These are phyloP conservation scores for Gloeopeniophorella convolvens DNA, from an alignment of 768 basidiomycete genomes.

Conservation along the genomic window DNA sequence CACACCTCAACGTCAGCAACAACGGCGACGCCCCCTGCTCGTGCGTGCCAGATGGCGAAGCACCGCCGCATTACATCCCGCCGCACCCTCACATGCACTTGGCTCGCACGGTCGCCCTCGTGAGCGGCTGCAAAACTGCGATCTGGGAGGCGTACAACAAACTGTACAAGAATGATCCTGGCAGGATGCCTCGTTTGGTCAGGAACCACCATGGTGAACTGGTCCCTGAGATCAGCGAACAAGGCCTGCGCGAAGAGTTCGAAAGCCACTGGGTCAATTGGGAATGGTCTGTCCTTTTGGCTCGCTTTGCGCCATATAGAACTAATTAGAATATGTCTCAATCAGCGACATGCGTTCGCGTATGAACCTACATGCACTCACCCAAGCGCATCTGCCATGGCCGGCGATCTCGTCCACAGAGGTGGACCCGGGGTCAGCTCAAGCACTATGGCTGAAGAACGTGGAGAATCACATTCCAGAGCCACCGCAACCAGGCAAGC, in stretches of 20 bases:
- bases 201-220: conserved; percentile 15
- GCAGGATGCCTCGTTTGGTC: conserved; percentile 32
- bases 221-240: conserved; percentile 13
- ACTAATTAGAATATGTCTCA: neutral
- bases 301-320: neutral
- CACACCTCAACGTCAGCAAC: conserved; percentile 12
- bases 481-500: neutral
- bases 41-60: conserved; percentile 10
- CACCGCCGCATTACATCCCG: conserved; percentile 30
- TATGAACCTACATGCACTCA: conserved; percentile 48
- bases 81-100: conserved; percentile 61
- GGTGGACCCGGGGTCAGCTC: conserved; percentile 34
- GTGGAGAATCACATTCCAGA: neutral
- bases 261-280: conserved; percentile 63
- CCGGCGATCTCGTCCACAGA: conserved; percentile 33
- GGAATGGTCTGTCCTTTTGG: conserved; percentile 43
- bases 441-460: conserved; percentile 44
- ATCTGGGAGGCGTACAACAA: conserved; percentile 59
- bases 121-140: conserved; percentile 61
- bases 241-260: conserved; percentile 50
- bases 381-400: conserved; percentile 48
- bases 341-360: conserved; percentile 74
- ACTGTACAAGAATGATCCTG: conserved; percentile 31
- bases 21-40: conserved; percentile 4
- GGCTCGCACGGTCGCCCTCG: conserved; percentile 47